Evolutionary conservation across 2,329 filamentous ascomycete species (phyloP).

Genomic region (Ustilaginoidea virens): DNA sequence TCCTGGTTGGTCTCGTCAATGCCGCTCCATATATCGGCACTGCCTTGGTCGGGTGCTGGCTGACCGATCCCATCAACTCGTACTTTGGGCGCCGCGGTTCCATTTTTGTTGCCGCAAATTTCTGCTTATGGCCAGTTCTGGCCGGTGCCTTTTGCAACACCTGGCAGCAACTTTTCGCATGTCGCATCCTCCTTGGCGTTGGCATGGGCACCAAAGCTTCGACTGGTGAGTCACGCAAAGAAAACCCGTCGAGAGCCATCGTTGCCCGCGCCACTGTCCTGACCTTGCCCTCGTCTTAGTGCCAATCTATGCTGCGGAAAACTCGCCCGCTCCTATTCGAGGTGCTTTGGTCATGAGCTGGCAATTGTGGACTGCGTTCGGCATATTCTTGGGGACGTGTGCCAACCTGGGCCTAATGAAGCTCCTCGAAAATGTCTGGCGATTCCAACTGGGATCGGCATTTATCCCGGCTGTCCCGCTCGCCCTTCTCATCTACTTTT

Average conservation of each 20-base stretch:
- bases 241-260: no score
- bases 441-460: constrained; percentile 48
- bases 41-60: constrained; percentile 41
- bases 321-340: constrained; percentile 51
- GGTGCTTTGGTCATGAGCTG: constrained; percentile 72
- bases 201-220: constrained; percentile 63
- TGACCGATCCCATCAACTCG: constrained; percentile 46
- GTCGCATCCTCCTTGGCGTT: constrained; percentile 59
- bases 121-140: constrained; percentile 55
- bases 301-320: constrained; percentile 65
- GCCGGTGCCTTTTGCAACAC: constrained; percentile 56
- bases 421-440: constrained; percentile 31
- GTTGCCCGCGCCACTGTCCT: no score
- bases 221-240: constrained; percentile 32
- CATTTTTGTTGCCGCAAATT: constrained; percentile 61
- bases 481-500: constrained; percentile 44
- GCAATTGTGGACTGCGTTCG: constrained; percentile 53
- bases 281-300: no score
- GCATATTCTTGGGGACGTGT: constrained; percentile 45
- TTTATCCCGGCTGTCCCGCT: constrained; percentile 45
- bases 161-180: constrained; percentile 57
- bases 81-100: constrained; percentile 27
- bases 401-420: constrained; percentile 36
- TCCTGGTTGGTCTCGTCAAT: constrained; percentile 54
- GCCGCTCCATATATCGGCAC: constrained; percentile 35